Evolutionary conservation across 2,329 filamentous ascomycete genomes (phyloP).

Genomic region (Cordyceps cateniannulata): DNA sequence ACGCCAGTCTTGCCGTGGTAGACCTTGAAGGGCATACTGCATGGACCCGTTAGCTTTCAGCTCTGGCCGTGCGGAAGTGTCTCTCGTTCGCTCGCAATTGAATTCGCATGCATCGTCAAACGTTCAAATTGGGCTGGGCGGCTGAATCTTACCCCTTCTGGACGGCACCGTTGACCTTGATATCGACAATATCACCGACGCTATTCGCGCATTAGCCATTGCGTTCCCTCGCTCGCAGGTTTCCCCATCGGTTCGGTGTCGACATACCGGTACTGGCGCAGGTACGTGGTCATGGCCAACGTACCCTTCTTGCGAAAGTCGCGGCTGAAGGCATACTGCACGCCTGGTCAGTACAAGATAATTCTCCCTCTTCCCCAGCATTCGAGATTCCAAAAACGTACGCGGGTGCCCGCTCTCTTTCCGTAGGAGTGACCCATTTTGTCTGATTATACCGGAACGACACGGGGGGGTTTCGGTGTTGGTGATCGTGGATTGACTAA

Average conservation of each 20-base stretch:
- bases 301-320: slow-evolving; percentile 92
- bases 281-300: slow-evolving; percentile 91
- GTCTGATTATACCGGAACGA: slow-evolving; percentile 42
- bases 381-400: slow-evolving; percentile 39
- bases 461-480: slow-evolving; percentile 25
- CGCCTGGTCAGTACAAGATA: slow-evolving; percentile 24
- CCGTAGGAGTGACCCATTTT: slow-evolving; percentile 82
- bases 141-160: slow-evolving; percentile 77
- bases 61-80: background rate
- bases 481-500: slow-evolving; percentile 37
- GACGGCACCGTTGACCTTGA: slow-evolving; percentile 96
- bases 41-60: slow-evolving; percentile 27
- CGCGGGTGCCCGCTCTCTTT: slow-evolving; percentile 80
- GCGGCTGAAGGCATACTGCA: slow-evolving; percentile 83
- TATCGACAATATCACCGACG: slow-evolving; percentile 98
- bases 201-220: slow-evolving; percentile 32
- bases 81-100: background rate
- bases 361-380: background rate
- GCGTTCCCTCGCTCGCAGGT: slow-evolving; percentile 34
- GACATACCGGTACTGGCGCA: slow-evolving; percentile 77
- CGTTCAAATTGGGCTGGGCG: background rate
- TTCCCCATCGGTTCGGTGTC: slow-evolving; percentile 9
- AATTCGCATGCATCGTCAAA: background rate
- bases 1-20: slow-evolving; percentile 99
- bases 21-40: slow-evolving; percentile 96